Percentiles rank a stretch among this genome's conserved stretches.
These are phyloP conservation scores for Arthrobotrys iridis DNA, from an alignment of 2,329 filamentous ascomycete species.

Conservation along the genomic window DNA sequence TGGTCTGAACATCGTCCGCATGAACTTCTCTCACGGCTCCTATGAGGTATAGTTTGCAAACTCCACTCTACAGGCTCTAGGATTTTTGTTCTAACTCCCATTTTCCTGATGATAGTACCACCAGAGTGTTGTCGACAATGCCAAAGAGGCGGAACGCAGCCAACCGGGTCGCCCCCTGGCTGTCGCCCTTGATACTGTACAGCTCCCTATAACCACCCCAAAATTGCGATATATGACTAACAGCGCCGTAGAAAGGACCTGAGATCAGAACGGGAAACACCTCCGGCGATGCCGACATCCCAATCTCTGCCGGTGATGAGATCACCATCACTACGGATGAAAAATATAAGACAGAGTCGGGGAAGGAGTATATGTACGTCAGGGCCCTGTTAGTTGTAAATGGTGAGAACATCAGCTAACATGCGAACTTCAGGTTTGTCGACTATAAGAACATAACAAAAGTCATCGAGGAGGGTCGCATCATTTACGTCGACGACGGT, in stretches of 20 bases:
- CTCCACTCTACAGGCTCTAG: background rate
- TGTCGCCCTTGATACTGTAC: conserved; percentile 82
- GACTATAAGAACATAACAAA: conserved; percentile 99
- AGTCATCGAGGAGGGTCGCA: conserved; percentile 88
- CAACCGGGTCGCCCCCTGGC: conserved; percentile 86
- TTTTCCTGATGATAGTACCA: conserved; percentile 73
- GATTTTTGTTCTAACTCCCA: background rate
- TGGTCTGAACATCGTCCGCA: conserved; percentile 97
- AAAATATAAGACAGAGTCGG: conserved; percentile 81
- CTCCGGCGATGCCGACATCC: conserved; percentile 75
- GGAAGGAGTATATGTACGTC: conserved; percentile 90
- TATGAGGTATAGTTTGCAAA: conserved; percentile 71
- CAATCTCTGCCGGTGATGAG: conserved; percentile 82
- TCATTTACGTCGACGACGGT: conserved; percentile 98
- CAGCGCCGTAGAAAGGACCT: conserved; percentile 72
- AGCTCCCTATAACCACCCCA: conserved; percentile 14
- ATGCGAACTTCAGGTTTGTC: conserved; percentile 73
- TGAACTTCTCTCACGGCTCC: conserved; percentile 97
- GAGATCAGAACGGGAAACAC: conserved; percentile 88
- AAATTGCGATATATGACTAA: conserved; percentile 23
- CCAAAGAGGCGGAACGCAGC: conserved; percentile 81
- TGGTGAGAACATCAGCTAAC: background rate
- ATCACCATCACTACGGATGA: conserved; percentile 98
- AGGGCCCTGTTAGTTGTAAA: background rate
- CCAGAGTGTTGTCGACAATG: conserved; percentile 97